A percentile compares a stretch with the other conserved stretches of the same genome.
Conservation (phyloP, 371 early-diverging fungal genomes). For the Polyrhizophydium stewartii region DNA sequence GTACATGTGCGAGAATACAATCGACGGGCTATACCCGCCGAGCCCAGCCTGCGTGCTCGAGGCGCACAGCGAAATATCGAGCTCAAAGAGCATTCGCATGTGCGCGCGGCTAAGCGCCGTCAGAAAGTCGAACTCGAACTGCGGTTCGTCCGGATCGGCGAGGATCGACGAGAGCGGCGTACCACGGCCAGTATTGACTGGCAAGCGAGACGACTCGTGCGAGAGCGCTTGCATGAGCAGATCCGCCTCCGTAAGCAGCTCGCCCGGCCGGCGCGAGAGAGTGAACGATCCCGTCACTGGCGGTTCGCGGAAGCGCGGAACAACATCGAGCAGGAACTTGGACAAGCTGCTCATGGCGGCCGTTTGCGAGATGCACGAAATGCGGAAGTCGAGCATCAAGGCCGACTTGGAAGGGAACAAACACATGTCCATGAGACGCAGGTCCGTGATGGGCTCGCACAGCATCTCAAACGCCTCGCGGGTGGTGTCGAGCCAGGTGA, state of each 20-base stretch:
- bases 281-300: no score
- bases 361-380: background rate
- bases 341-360: background rate
- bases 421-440: background rate
- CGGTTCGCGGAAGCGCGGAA: background rate
- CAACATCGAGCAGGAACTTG: background rate
- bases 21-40: background rate
- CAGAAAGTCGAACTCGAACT: no score
- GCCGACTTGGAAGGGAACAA: background rate
- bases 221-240: no score
- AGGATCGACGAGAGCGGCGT: no score
- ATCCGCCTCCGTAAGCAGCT: no score
- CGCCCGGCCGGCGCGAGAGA: no score
- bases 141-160: no score
- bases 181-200: no score
- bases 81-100: background rate
- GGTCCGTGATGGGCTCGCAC: background rate
- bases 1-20: background rate
- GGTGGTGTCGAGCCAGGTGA: no score
- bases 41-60: background rate
- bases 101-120: no score
- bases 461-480: no score
- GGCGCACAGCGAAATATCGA: background rate
- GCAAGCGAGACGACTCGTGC: no score
- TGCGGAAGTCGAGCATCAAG: background rate